A percentile compares a stretch with the other conserved stretches of the same genome.
Evolutionary conservation across 129 eudicot species (phyloP).

Genomic region (Oenanthe sinensis): DNA sequence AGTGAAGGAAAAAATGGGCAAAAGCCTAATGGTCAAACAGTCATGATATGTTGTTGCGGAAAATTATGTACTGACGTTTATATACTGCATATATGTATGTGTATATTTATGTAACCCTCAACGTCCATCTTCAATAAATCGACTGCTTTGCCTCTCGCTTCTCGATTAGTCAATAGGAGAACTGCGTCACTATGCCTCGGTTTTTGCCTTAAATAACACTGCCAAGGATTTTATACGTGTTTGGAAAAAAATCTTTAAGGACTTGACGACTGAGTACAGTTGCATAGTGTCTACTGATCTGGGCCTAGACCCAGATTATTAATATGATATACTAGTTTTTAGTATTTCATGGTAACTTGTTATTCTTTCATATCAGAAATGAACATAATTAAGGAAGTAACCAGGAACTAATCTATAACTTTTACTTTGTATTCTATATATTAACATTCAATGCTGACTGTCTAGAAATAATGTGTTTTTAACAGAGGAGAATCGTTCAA

Average conservation of each 20-base stretch:
- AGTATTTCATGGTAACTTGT: neutral
- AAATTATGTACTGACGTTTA: no score
- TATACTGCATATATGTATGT: no score
- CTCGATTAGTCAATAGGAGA: no score
- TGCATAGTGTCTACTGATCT: neutral
- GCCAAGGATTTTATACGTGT: neutral
- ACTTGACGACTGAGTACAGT: neutral
- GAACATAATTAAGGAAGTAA: neutral
- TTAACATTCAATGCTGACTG: neutral
- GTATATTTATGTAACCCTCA: no score
- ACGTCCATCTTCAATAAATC: no score
- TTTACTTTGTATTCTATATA: neutral
- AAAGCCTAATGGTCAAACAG: no score
- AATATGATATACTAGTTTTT: neutral
- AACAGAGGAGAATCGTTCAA: neutral
- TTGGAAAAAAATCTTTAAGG: neutral
- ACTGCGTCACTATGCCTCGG: no score
- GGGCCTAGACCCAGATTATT: neutral
- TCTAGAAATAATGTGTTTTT: neutral
- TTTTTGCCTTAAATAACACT: no score
- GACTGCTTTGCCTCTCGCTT: no score
- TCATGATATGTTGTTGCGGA: no score
- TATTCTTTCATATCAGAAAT: neutral
- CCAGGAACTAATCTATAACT: neutral
- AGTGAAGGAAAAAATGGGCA: no score